phyloP scores from a whole-genome alignment of 139 green algal species.

The Tetraselmis striata region DNA sequence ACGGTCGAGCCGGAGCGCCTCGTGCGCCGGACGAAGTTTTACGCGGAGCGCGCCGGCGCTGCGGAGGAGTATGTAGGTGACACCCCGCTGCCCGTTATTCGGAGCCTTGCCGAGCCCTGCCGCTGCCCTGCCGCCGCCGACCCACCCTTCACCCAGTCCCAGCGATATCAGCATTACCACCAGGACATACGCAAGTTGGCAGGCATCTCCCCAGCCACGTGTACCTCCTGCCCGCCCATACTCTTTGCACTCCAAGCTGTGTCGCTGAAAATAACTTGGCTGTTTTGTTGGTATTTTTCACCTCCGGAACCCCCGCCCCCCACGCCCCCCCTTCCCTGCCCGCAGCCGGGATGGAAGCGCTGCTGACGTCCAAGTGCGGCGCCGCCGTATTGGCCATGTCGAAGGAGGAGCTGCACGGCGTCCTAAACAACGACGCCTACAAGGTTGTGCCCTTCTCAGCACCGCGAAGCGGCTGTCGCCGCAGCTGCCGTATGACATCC shows the following conservation, averaged over 20 bases:
- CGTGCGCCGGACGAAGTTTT: not conserved
- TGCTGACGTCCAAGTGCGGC: conserved; percentile 6
- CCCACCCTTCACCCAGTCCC: not conserved
- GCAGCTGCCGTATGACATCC: too few relatives aligned
- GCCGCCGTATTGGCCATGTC: conserved; percentile 7
- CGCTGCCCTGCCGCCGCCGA: not conserved
- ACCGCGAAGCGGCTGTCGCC: too few relatives aligned
- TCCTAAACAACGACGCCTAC: conserved; percentile 36
- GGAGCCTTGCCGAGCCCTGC: not conserved
- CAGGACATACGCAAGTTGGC: not conserved
- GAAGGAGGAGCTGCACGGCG: not conserved
- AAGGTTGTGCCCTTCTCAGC: too few relatives aligned
- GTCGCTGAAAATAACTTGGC: not conserved
- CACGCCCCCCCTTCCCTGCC: not conserved
- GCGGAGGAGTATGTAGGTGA: not conserved
- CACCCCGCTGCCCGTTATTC: not conserved
- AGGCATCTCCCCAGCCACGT: not conserved
- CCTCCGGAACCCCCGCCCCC: not conserved
- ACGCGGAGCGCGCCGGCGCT: conserved; percentile 9
- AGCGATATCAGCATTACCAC: not conserved
- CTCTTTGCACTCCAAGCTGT: too few relatives aligned
- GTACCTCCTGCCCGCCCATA: too few relatives aligned
- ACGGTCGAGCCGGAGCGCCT: conserved; percentile 5
- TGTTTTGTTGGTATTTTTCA: not conserved
- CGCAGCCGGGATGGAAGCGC: conserved; percentile 1